Percentiles rank a stretch among this genome's conserved stretches.
phyloP scores from a whole-genome alignment of 495 filamentous ascomycete genomes.

The Xylaria acuta region DNA sequence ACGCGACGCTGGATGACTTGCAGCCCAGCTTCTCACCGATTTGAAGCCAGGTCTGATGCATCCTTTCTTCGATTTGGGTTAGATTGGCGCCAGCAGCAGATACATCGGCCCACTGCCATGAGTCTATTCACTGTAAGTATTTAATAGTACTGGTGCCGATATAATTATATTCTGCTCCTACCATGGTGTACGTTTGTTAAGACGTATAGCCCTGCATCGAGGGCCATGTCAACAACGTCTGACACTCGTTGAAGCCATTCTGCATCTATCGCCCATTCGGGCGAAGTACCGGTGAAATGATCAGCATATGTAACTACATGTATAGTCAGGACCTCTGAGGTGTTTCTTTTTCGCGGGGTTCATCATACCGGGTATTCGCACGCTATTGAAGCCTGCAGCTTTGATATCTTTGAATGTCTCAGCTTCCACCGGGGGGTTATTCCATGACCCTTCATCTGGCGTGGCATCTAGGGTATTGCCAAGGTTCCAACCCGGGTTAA shows the following conservation, averaged over 20 bases:
- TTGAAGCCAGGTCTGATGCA: conserved; percentile 64
- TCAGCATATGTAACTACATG: conserved; percentile 61
- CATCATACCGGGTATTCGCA: conserved; percentile 61
- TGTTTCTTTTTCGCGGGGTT: background rate
- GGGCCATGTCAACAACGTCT: conserved; percentile 63
- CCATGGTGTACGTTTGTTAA: conserved; percentile 67
- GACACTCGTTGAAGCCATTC: conserved; percentile 66
- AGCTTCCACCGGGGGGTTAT: conserved; percentile 57
- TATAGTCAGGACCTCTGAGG: conserved; percentile 24
- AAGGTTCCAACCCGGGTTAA: conserved; percentile 66
- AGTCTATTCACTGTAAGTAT: conserved; percentile 41
- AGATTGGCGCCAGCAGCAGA: conserved; percentile 52
- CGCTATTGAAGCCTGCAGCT: conserved; percentile 62
- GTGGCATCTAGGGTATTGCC: conserved; percentile 68
- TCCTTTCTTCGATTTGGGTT: conserved; percentile 63
- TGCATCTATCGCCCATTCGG: conserved; percentile 60
- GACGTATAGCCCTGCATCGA: conserved; percentile 56
- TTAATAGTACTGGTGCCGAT: background rate
- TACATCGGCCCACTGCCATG: conserved; percentile 66
- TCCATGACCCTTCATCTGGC: conserved; percentile 65
- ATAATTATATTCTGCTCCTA: background rate
- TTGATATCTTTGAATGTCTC: conserved; percentile 60
- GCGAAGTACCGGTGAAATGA: conserved; percentile 59
- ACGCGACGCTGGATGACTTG: conserved; percentile 61
- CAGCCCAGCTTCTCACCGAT: conserved; percentile 62